A percentile compares a stretch with the other conserved stretches of the same genome.
These are phyloP conservation scores for Wallacemonas rigidus DNA, from an alignment of 208 protist genomes.

Conservation along the genomic window DNA sequence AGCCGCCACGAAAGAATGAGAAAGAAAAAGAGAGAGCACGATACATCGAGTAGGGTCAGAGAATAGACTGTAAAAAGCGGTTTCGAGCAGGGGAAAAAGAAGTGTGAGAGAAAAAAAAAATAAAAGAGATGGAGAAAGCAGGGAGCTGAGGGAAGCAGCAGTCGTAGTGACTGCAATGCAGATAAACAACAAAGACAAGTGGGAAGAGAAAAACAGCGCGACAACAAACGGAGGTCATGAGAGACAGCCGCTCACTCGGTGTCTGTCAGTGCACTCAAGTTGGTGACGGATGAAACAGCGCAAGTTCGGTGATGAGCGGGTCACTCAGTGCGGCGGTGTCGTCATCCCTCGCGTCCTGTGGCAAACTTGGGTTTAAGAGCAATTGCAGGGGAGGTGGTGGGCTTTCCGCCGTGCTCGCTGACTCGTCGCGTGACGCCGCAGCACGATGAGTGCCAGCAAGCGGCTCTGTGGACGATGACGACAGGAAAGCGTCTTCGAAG, in stretches of 20 bases:
- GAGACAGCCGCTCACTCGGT: background rate
- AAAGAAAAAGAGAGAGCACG: slow-evolving; percentile 2
- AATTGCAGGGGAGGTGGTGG: background rate
- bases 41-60: no score
- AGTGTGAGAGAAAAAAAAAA: background rate
- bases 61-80: background rate
- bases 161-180: no score
- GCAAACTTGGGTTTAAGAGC: no score
- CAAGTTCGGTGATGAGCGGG: slow-evolving; percentile 20
- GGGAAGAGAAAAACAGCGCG: background rate
- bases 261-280: background rate
- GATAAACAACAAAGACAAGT: background rate
- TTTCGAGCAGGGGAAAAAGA: background rate
- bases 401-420: background rate
- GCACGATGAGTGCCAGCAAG: background rate
- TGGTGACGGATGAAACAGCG: slow-evolving; percentile 13
- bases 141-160: background rate
- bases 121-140: background rate
- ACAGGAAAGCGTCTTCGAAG: background rate
- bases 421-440: background rate
- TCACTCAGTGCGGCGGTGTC: background rate
- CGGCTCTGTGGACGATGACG: background rate
- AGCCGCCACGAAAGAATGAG: slow-evolving; percentile 11
- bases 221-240: background rate
- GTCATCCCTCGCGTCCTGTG: no score